phyloP scores from a whole-genome alignment of 2,329 filamentous ascomycete genomes.

The Fusarium piperis region DNA sequence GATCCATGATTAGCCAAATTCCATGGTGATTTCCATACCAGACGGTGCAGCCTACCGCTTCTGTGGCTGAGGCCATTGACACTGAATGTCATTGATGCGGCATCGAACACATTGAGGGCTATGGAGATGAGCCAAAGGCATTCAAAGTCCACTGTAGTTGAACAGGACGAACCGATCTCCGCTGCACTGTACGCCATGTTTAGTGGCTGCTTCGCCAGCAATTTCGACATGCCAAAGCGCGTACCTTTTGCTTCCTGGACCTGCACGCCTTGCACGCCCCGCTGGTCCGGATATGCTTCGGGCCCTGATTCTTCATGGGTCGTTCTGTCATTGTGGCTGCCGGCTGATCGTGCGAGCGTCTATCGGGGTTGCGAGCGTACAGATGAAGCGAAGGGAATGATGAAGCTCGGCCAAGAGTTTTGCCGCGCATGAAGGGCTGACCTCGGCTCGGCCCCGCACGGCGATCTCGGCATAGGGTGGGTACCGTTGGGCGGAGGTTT shows the following conservation, averaged over 20 bases:
- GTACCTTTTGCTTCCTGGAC: conserved; percentile 1
- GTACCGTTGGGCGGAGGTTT: background rate
- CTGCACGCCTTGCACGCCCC: background rate
- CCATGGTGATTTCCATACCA: background rate
- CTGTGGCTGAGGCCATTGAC: background rate
- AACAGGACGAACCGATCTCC: background rate
- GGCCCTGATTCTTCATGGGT: background rate
- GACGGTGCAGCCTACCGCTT: background rate
- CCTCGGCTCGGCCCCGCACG: background rate
- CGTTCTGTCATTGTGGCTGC: background rate
- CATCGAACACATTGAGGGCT: background rate
- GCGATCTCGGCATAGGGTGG: background rate
- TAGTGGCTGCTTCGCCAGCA: background rate
- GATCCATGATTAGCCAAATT: background rate
- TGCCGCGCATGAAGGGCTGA: background rate
- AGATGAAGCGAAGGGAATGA: background rate
- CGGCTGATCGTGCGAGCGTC: background rate
- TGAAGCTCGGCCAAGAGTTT: background rate
- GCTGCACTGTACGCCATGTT: background rate
- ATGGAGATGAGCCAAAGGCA: background rate
- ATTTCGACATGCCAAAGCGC: background rate
- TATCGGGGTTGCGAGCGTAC: background rate
- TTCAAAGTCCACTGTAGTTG: background rate
- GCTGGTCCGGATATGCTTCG: background rate
- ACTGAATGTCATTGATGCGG: background rate